Conservation (phyloP, 208 protist species). For the Wallacemonas sp. region DNA sequence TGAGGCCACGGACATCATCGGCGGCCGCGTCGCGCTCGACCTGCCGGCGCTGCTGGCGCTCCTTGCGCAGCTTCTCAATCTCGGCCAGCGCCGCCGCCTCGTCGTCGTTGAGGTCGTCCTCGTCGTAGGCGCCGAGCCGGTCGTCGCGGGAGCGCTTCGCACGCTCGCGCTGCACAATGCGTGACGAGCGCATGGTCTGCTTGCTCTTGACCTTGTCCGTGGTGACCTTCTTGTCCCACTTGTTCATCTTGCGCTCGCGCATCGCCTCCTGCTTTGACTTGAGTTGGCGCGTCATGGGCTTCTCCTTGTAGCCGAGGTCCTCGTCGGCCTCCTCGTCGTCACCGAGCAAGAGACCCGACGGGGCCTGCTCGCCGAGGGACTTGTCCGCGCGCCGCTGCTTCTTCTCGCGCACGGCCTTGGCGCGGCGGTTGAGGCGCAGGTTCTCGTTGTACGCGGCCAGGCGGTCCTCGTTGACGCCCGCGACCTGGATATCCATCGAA, state of each 20-base stretch:
- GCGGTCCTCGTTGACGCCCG: constrained; percentile 78
- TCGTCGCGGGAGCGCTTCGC: constrained; percentile 40
- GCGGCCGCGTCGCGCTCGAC: constrained; percentile 27
- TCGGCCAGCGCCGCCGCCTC: constrained; percentile 39
- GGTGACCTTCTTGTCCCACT: constrained; percentile 91
- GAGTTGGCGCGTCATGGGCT: constrained; percentile 60
- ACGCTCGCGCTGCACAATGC: constrained; percentile 62
- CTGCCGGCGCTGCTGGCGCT: constrained; percentile 35
- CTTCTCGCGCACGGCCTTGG: constrained; percentile 81
- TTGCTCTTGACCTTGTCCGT: constrained; percentile 88
- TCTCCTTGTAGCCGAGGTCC: constrained; percentile 83
- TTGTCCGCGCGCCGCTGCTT: constrained; percentile 73
- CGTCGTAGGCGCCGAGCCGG: constrained; percentile 49
- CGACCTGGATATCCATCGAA: constrained; percentile 88
- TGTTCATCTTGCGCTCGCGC: constrained; percentile 81
- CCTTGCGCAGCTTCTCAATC: constrained; percentile 25
- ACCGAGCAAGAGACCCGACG: constrained; percentile 47
- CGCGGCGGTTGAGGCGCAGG: constrained; percentile 77
- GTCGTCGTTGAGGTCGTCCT: constrained; percentile 49
- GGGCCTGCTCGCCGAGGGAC: constrained; percentile 53
- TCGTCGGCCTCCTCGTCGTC: constrained; percentile 88
- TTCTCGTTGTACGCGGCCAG: constrained; percentile 87
- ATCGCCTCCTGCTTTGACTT: constrained; percentile 71
- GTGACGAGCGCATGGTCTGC: constrained; percentile 80
- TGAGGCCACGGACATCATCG: constrained; percentile 60